A percentile compares a stretch with the other conserved stretches of the same genome.
phyloP scores from a whole-genome alignment of 345 rosid genomes.

The Populus euphratica region DNA sequence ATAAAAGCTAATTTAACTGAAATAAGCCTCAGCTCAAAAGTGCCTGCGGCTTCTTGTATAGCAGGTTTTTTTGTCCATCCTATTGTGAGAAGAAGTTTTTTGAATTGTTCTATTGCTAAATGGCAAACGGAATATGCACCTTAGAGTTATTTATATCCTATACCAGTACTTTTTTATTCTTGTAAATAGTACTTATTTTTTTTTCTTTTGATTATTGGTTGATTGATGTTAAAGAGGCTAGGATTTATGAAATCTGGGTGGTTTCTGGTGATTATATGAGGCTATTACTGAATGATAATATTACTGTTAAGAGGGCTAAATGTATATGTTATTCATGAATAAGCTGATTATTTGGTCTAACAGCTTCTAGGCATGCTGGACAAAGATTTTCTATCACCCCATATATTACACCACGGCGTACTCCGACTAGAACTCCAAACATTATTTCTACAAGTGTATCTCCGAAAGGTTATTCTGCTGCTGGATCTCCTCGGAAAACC shows the following conservation, averaged over 20 bases:
- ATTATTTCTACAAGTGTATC: slow-evolving; percentile 55
- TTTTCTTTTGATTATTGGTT: neutral
- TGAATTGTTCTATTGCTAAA: neutral
- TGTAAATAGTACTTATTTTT: neutral
- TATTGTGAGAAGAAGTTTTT: neutral
- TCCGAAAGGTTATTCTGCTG: slow-evolving; percentile 66
- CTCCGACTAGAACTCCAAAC: slow-evolving; percentile 83
- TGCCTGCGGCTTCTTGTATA: neutral
- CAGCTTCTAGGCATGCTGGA: slow-evolving; percentile 50
- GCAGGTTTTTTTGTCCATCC: neutral
- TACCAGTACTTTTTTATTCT: neutral
- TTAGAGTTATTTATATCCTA: neutral
- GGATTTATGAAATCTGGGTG: neutral
- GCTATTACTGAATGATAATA: neutral
- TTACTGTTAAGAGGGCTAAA: neutral
- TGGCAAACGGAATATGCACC: neutral
- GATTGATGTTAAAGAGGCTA: neutral
- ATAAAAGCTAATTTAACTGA: neutral
- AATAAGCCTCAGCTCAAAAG: neutral
- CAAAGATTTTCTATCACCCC: slow-evolving; percentile 71
- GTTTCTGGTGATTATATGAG: slow-evolving; percentile 1
- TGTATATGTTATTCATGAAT: no score
- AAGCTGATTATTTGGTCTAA: slow-evolving; percentile 16
- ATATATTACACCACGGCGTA: slow-evolving; percentile 72
- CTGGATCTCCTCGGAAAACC: slow-evolving; percentile 59